Evolutionary conservation across 2,329 filamentous ascomycete species (phyloP), one percentile per base, ranked within the genome.

Genomic region (Zalaria sp.): DNA sequence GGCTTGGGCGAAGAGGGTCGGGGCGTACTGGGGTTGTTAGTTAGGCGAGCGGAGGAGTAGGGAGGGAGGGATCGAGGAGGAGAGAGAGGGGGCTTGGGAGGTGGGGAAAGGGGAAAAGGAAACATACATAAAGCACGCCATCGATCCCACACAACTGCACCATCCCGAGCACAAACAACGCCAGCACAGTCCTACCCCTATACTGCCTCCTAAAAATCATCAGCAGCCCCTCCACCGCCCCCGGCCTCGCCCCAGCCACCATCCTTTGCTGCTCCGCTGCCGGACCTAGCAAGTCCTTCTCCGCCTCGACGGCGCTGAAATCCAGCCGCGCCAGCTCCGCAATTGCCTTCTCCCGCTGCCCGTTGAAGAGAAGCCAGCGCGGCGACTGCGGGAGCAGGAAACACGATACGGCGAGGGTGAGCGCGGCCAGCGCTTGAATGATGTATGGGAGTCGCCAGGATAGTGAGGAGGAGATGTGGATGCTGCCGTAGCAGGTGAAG

Each of bases 71-170:
- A 9, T 26, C 10, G n/a, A 35, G 18, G 26, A 37, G 5, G 3
- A 9, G 7, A n/a, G 18, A 18, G 18, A 18, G 18, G 18, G 18
- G 18, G 18, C 18, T 18, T 18, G 18, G 18, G 18, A 18, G 18
- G 18, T 18, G 18, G 18, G 18, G 18, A 36, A 10, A 25, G 5
- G 34, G 40, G 6, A 10, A 3, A 25, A 5, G 9, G 7, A 35
- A 34, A 60, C 66, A 53, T 52, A 74, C 72, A 44, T 77, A 79
- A 25, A 77, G 62, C 4, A 80, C 67, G 0, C 72, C 76, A 47
- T 81, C 77, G 39, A 80, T 79, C 0, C 77, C 75, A 27, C 65
- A 72, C 0, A 79, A 57, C 49, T 81, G 77, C 28, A 74, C 66
- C 64, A 77, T 74, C 2, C 63, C 68, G 53, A 79, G 67, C 40